Base-by-base conservation (phyloP, 2,329 filamentous ascomycete species). In the Ophiocordyceps camponoti-saundersi region DNA sequence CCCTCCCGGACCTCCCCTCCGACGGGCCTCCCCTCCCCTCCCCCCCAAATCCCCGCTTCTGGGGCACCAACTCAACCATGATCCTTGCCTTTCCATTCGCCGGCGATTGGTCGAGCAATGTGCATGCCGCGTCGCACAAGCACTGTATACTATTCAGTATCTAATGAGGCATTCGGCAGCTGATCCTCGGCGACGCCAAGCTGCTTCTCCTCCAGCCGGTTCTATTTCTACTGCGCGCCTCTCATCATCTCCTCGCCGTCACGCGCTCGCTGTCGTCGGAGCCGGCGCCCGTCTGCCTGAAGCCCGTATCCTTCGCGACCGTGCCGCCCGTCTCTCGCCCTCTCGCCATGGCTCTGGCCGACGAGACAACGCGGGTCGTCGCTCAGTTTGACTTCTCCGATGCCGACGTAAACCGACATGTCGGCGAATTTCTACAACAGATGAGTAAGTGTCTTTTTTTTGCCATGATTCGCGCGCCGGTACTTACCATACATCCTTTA, bases 331-430 rank as follows among this genome's bases (percentile, higher is more conserved):
- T 71, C 46, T 79, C 76, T 42, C 64, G 61, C 62, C 70, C 70
- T 48, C 68, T 71, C 65, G 70, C 68, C 54, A 83, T 83, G 79
- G 66, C 72, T 49, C 69, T 82, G 52, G 67, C 66, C 51, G 74
- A 80, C 51, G 84, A 90, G 66, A 86, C 88, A 49, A 80, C 80
- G 72, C 78, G 77, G 59, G 79, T 95, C 58, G 84, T 85, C 57
- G 77, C 77, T 55, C 79, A 92, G 64, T 96, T 96, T 66, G 85
- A 94, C 47, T 90, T 89, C 65, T 72, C 78, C 50, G 74, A 87
- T 56, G 77, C 80, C 46, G 75, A 88, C 64, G 75, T 95, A 58
- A 86, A 87, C 62, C 77, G 73, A 57, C 85, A 80, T 53, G 88
- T 95, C 51, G 71, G 78, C 52, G 88, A 95, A 63, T 98, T 95